Base-by-base conservation (phyloP, 495 filamentous ascomycete genomes). In the Hypoxylon trugodes region DNA sequence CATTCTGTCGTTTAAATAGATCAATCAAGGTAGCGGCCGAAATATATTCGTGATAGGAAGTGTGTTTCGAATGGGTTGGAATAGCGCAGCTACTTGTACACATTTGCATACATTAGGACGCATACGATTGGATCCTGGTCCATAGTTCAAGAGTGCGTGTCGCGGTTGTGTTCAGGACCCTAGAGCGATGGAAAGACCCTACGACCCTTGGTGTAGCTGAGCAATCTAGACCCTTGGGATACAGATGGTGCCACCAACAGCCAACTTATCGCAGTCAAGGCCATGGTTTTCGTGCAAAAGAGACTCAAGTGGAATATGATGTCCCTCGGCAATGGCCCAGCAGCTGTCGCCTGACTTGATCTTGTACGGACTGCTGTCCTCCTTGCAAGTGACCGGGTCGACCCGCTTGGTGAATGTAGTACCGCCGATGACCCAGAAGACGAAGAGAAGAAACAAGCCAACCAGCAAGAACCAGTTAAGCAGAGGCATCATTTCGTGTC, bases 381-480 rank as follows among this genome's bases (percentile, higher is more conserved):
- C 67, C 12, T 7, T 30, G 25, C 71, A 74, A 6, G 36, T 56
- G 37, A 10, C 56, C 21, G 52, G 51, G 6, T 48, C 46, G 37
- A 69, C 42, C 21, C 35, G 30, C 19, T 45, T 65, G 0, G 64
- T 51, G n/a, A n/a, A n/a, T n/a, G n/a, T n/a, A 0, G 63, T 26
- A 22, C 64, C 26, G 16, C 41, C 22, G 28, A 74, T 65, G 47
- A 62, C 60, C 72, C 72, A 74, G 18, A 73, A 51, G 8, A 74
- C 35, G 16, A 62, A 61, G 16, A 74, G 46, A 10, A 74, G 61
- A 19, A 68, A 74, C 16, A 74, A 6, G 33, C 70, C 62, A 35
- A 74, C 66, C 6, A 74, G 33, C 12, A 74, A 32, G 30, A 72
- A 72, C 66, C 70, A 74, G 37, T 74, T 74, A 12, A 74, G 59